Evolutionary conservation across 495 filamentous ascomycete genomes (phyloP), one percentile per base, ranked within the genome.

Genomic region (Usnea hakonensis): DNA sequence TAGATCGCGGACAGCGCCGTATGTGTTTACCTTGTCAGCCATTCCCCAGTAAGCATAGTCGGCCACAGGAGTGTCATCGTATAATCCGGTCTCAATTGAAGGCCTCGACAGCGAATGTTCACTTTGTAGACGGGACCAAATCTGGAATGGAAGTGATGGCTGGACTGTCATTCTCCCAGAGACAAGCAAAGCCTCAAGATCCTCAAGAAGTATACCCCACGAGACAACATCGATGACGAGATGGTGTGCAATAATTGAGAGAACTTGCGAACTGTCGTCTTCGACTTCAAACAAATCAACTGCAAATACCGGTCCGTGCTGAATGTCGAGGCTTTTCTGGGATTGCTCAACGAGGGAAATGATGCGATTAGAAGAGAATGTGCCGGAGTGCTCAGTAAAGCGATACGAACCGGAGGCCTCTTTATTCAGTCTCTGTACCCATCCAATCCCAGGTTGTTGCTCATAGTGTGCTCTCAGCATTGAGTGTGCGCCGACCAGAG

Each of bases 221-320:
- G 87, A 90, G 9, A 86, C 81, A 35, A 88, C 79, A 60, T 90
- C 87, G 32, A 90, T 79, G 5, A 86, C 84, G 1, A 89, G 71
- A 66, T 89, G 87, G 65, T 90, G 87, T 2, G 80, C 85, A 13
- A 79, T 77, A 67, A 90, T 73, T 35, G 85, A 87, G 23, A 90
- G 63, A 9, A 85, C 65, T 46, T 81, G 77, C 14, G 3, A 5
- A 30, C 72, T 71, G 17, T 68, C 56, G 9, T 81, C 76, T 33
- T 75, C 65, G 10, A 79, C 74, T 8, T 79, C 67, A 63, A 89
- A 83, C 30, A 79, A 61, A 50, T 81, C 76, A 0, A 77, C 69
- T 8, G 76, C 73, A 26, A 82, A 50, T 2, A 81, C 28, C 9
- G 78, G 79, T 3, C 79, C 79, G 16, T 70, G 66, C 23, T 76